Conservation (phyloP, 139 green algal genomes). For the Tetradesmus lagerheimii region DNA sequence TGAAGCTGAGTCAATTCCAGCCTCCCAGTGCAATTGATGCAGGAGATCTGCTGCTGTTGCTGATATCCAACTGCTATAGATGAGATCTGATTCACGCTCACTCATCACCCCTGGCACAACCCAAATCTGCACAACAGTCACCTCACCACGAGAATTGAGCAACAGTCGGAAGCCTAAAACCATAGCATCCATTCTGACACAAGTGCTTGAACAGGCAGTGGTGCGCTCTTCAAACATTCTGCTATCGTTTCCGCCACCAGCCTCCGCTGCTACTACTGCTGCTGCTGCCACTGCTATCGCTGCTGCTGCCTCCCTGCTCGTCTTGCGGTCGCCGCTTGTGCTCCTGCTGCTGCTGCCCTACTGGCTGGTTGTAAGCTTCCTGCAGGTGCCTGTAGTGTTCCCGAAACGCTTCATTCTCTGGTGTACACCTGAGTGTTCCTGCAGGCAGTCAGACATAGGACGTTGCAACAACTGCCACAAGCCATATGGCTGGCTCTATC, state of each 20-base stretch:
- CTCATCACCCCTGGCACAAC: no score
- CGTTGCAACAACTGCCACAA: no score
- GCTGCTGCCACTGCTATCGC: constrained; percentile 4
- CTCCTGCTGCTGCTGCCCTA: background rate
- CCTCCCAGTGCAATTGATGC: background rate
- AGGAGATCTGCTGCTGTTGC: background rate
- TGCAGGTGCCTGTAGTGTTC: constrained; percentile 36
- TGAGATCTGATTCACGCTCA: no score
- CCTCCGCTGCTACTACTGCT: background rate
- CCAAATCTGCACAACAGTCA: no score
- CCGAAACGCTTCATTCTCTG: constrained; percentile 39
- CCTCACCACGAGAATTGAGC: no score
- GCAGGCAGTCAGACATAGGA: no score
- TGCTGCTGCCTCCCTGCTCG: constrained; percentile 11
- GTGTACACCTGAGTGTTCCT: constrained; percentile 21
- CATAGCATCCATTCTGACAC: no score
- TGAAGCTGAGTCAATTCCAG: background rate
- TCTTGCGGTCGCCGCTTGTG: background rate
- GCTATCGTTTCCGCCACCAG: background rate
- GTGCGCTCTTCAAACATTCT: background rate
- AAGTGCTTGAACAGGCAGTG: no score
- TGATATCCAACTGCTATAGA: no score
- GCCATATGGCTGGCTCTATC: no score
- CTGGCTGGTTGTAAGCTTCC: background rate
- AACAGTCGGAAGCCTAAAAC: no score